Evolutionary conservation across 73 alveolate genomes (phyloP).

Genomic region (Paramecium tetraurelia): DNA sequence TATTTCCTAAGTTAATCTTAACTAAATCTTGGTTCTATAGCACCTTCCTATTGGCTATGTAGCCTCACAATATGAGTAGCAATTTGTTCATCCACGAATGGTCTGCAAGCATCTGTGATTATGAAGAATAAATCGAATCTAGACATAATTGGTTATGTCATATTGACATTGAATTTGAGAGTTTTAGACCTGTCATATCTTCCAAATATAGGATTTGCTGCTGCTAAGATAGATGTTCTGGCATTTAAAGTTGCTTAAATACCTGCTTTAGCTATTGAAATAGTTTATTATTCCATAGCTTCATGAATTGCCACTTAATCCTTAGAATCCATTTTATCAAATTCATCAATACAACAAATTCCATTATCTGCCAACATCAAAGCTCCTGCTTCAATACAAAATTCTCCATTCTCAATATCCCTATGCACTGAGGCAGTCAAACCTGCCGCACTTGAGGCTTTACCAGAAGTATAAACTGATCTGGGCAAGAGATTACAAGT

Average conservation of each 20-base stretch:
- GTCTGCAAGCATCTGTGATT: slow-evolving; percentile 31
- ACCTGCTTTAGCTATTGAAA: slow-evolving; percentile 98
- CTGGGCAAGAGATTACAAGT: slow-evolving; percentile 90
- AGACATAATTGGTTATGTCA: slow-evolving; percentile 99
- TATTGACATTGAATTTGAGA: slow-evolving; percentile 91
- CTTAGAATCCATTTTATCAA: slow-evolving; percentile 98
- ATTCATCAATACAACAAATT: slow-evolving; percentile 99
- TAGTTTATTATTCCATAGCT: slow-evolving; percentile 99
- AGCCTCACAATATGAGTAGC: slow-evolving; percentile 22
- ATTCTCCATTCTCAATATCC: slow-evolving; percentile 97
- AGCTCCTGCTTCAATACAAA: slow-evolving; percentile 99
- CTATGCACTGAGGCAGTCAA: slow-evolving; percentile 93
- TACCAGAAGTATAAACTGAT: slow-evolving; percentile 98
- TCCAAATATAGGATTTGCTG: slow-evolving; percentile 97
- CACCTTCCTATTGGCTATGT: slow-evolving; percentile 29
- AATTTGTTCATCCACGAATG: neutral
- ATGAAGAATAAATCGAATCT: slow-evolving; percentile 80
- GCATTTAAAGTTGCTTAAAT: slow-evolving; percentile 92
- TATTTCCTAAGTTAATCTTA: slow-evolving; percentile 10
- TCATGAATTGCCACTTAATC: slow-evolving; percentile 99
- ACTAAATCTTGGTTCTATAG: slow-evolving; percentile 37
- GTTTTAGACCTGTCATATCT: slow-evolving; percentile 93
- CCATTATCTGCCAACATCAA: slow-evolving; percentile 99
- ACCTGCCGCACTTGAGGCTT: slow-evolving; percentile 99
- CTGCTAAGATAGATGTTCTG: slow-evolving; percentile 97